These are phyloP conservation scores for Ceratocystis cacaofunesta DNA, from an alignment of 2,329 filamentous ascomycete species.

Conservation along the genomic window DNA sequence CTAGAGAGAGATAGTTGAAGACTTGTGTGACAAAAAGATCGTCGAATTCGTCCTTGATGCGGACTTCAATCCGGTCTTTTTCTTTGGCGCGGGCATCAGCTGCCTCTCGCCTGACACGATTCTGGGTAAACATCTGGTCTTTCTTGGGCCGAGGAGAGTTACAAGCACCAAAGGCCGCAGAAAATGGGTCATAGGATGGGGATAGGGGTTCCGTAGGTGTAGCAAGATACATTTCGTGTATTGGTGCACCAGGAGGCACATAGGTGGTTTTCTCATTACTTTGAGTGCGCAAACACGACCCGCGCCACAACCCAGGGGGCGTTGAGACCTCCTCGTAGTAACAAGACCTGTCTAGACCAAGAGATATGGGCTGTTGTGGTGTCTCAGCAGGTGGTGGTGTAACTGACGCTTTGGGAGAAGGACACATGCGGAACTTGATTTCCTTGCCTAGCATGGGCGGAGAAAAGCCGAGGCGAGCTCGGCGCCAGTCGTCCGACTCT, in stretches of 20 bases:
- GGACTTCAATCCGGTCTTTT: conserved; percentile 35
- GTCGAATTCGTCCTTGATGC: conserved; percentile 53
- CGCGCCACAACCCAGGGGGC: conserved; percentile 54
- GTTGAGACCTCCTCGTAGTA: conserved; percentile 5
- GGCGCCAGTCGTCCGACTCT: conserved; percentile 7
- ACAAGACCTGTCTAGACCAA: neutral
- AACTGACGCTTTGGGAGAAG: conserved; percentile 62
- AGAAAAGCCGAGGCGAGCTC: conserved; percentile 38
- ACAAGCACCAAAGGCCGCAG: conserved; percentile 24
- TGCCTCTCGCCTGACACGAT: conserved; percentile 6
- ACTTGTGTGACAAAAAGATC: conserved; percentile 86
- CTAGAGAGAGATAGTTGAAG: conserved; percentile 89
- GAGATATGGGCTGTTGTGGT: neutral
- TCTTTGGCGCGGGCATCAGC: conserved; percentile 23
- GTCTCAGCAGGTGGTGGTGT: neutral
- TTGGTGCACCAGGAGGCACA: conserved; percentile 7
- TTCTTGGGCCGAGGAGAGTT: conserved; percentile 3
- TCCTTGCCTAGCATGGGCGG: conserved; percentile 83
- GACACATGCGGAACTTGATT: conserved; percentile 64
- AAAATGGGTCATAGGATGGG: conserved; percentile 27
- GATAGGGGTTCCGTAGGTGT: conserved; percentile 12
- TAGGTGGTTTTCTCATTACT: conserved; percentile 11
- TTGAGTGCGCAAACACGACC: conserved; percentile 40
- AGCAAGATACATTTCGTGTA: conserved; percentile 12
- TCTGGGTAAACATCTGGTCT: conserved; percentile 2